Conservation (phyloP, 768 basidiomycete species). For the Holtermannia corniformis region DNA sequence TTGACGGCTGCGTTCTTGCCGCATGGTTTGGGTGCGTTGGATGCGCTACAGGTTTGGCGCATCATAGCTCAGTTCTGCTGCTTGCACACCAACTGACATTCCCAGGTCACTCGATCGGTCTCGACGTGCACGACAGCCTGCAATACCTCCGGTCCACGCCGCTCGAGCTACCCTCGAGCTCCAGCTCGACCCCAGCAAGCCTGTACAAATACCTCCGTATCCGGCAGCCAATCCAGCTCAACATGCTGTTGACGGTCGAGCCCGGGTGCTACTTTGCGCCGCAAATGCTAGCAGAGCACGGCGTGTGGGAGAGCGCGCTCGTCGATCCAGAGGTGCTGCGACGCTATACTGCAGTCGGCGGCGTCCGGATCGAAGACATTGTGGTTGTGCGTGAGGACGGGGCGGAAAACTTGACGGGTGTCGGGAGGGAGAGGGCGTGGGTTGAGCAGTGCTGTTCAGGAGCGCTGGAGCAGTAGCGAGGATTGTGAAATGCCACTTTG, state of each 20-base stretch:
- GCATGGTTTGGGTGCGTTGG: conserved; percentile 54
- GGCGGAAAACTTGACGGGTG: conserved; percentile 75
- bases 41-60: no score
- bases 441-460: conserved; percentile 76
- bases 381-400: conserved; percentile 65
- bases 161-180: conserved; percentile 30
- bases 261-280: conserved; percentile 77
- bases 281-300: conserved; percentile 47
- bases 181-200: conserved; percentile 47
- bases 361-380: conserved; percentile 89
- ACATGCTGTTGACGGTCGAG: conserved; percentile 90
- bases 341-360: conserved; percentile 72
- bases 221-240: conserved; percentile 57
- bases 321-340: conserved; percentile 62
- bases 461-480: no score
- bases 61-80: no score
- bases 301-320: conserved; percentile 42
- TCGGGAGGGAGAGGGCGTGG: conserved; percentile 71
- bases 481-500: no score
- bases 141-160: conserved; percentile 54
- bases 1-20: conserved; percentile 83
- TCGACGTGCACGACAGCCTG: conserved; percentile 93
- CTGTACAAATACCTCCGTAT: conserved; percentile 76
- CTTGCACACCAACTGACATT: no score
- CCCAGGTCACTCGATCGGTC: conserved; percentile 74